These are phyloP conservation scores for Friedmanniomyces simplex DNA, from an alignment of 495 filamentous ascomycete genomes.

Conservation along the genomic window DNA sequence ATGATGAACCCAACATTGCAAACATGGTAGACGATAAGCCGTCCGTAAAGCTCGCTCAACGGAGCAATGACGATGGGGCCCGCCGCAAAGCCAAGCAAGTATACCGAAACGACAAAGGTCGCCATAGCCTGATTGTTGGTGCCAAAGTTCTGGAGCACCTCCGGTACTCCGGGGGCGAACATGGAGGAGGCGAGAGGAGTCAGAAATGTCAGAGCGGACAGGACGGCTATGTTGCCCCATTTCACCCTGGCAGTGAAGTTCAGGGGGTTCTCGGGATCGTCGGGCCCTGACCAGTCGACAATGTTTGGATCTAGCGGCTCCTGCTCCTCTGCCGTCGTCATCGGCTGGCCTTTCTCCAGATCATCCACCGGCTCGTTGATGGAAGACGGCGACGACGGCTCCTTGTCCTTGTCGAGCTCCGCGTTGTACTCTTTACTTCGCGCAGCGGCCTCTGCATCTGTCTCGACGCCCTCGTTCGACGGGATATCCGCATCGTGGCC, in stretches of 20 bases:
- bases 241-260: background rate
- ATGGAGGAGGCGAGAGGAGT: constrained; percentile 2
- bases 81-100: constrained; percentile 26
- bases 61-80: constrained; percentile 47
- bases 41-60: constrained; percentile 54
- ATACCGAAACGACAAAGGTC: constrained; percentile 15
- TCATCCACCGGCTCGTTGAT: background rate
- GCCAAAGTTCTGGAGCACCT: constrained; percentile 10
- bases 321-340: background rate
- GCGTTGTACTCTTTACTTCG: constrained; percentile 11
- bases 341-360: constrained; percentile 10
- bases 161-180: constrained; percentile 1
- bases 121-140: constrained; percentile 4
- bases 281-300: background rate
- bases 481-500: constrained; percentile 27
- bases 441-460: constrained; percentile 1
- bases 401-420: constrained; percentile 1
- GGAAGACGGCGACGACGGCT: background rate
- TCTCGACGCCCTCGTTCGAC: constrained; percentile 4
- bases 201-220: background rate
- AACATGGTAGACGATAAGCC: constrained; percentile 41
- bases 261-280: background rate
- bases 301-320: background rate
- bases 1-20: constrained; percentile 43
- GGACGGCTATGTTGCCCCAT: background rate